Base-by-base conservation (phyloP, 345 rosid genomes). In the Cardamine chenopodiifolia region DNA sequence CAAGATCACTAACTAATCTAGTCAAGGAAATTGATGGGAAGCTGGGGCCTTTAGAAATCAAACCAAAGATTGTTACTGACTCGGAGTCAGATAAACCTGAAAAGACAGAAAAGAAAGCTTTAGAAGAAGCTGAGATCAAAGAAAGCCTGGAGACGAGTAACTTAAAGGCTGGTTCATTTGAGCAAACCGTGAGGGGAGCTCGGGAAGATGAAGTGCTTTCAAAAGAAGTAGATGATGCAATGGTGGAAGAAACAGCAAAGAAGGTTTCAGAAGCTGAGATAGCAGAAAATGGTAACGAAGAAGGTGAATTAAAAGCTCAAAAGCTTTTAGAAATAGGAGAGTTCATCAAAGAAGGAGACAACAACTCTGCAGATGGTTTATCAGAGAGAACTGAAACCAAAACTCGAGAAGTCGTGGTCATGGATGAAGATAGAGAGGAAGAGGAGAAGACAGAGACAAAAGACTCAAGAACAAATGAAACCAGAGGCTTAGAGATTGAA, bases 21-120 rank as follows among this genome's bases (percentile, higher is more conserved):
- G 81, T 91, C 66, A 93, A 85, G 83, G 86, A 85, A 72, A 69
- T 83, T 66, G 98, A 91, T 68, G 86, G 86, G 69, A 83, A 82
- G 83, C 84, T 89, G 68, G 90, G 87, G 67, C 86, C 90, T 29
- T 35, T 86, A 49, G 80, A 78, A 71, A 75, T 77, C 77, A 78
- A 17, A 60, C 77, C 81, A n/a, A 78, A 56, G 56, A 49, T 5
- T 28, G 3, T 9, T 37, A 14, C 61, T 45, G 66, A 62, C 5
- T 45, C 34, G 1, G 75, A 69, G 20, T 44, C 53, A 1, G 28
- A 34, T 45, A 63, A 62, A 26, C 19, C 56, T 23, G 68, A 71
- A 29, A 50, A 17, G 17, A 22, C 62, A 13, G 68, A 66, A 52
- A 66, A 65, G 31, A 71, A 64, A 47, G 57, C 14, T 49, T 59